Evolutionary conservation across 495 filamentous ascomycete genomes (phyloP), one percentile per base, ranked within the genome.

Genomic region (Daldinia bambusicola): DNA sequence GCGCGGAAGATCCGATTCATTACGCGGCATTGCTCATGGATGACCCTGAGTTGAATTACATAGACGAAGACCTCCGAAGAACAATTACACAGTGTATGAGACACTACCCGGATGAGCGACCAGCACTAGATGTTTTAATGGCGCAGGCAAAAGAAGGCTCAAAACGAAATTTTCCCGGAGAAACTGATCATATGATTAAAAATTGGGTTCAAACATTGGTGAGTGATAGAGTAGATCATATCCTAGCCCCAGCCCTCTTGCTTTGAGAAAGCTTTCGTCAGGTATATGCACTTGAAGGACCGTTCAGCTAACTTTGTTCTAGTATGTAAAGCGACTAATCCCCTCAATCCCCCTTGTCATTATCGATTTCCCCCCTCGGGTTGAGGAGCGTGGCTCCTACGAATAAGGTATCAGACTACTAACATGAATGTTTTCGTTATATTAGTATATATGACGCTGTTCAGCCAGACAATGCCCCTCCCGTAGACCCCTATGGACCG

Each of bases 41-140:
- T 14, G 45, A 73, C 2, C 48, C 38, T 1, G n/a, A 36, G 16
- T 66, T 37, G 10, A 16, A 9, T 8, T 4, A 48, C 7, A 30
- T 69, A 14, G 70, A 74, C 20, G 0, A 32, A 41, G 59, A 70
- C 8, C 53, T 74, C 26, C 48, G 67, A 9, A 18, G 2, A 12
- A 63, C 59, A 2, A 55, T 74, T 14, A 48, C 31, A 14, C 38
- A 22, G n/a, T 74, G 71, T 40, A 40, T 74, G 67, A 61, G 62
- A 13, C 56, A 74, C 30, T 13, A 63, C 20, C 71, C 71, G 14
- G n/a, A n/a, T 0, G 14, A 67, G 0, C 32, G 71, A 22, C 71
- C 67, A 32, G 2, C 14, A 2, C 16, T 43, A 10, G 22, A n/a
- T 10, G 18, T 13, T 31, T 55, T 74, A 13, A 7, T 70, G 1